Base-by-base conservation (phyloP, 78 protist species). In the Polysphondylium violaceum region DNA sequence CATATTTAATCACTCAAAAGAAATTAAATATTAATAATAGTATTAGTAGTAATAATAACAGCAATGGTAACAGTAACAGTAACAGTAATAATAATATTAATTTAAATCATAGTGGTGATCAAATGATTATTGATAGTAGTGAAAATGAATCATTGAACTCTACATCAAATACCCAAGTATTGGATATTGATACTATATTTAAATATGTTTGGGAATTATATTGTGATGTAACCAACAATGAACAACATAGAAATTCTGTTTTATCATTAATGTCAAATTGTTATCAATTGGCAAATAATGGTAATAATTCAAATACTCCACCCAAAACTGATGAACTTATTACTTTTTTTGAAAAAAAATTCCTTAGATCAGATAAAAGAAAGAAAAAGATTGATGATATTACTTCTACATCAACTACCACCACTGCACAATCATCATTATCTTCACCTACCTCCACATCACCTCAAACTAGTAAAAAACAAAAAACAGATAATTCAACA, bases 131-230 rank as follows among this genome's bases (percentile, higher is more conserved):
- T 14, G 53, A 8, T 47, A 47, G 53, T 47, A 47, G 53, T 47
- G 11, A 11, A 14, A 11, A 11, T 47, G 11, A 11, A n/a, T 0
- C 50, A 11, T 8, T 53, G 11, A 36, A 41, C 2, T 21, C 41
- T 2, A n/a, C 1, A 3, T 36, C 73, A 36, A 19, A 23, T 21
- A 19, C 50, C 3, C 21, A 23, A 44, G 36, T 27, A 25, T 33
- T 50, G 25, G 58, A 69, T 25, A 25, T 69, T 14, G 78, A 72
- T 21, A 29, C 59, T 11, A 27, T 72, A 23, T 72, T 72, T 50
- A 72, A 72, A 33, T 72, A 43, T 19, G 25, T 29, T 31, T 72
- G 78, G 78, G 59, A 50, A 43, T 51, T 72, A 3, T 50, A 72
- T 72, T 25, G 16, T 31, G 78, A 72, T 51, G 12, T 50, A 50